These are phyloP conservation scores for Tolypocladium amazonense DNA, from an alignment of 2,329 filamentous ascomycete species.

Conservation along the genomic window DNA sequence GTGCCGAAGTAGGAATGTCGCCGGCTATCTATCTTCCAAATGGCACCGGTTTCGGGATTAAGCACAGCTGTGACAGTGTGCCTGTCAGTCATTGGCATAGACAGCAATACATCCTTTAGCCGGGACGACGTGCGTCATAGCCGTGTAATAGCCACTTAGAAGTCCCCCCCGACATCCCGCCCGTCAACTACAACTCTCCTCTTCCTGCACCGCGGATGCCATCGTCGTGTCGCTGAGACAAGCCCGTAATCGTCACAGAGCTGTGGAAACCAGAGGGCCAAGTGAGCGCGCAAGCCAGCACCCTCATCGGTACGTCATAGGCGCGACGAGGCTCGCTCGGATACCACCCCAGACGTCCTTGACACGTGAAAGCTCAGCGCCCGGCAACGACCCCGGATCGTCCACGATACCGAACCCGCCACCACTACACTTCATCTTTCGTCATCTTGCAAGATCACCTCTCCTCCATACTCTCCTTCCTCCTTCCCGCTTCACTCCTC, in stretches of 20 bases:
- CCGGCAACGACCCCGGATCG: not conserved
- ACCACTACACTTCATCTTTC: not conserved
- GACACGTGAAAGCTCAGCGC: conserved; percentile 21
- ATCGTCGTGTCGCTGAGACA: not conserved
- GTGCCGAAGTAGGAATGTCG: conserved; percentile 15
- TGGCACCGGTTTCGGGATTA: not conserved
- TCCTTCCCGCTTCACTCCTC: not conserved
- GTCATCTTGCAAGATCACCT: not conserved
- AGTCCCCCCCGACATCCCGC: not conserved
- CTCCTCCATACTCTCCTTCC: not conserved
- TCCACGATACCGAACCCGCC: conserved; percentile 4
- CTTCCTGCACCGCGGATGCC: not conserved
- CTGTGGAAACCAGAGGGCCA: too few relatives aligned
- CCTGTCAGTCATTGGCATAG: not conserved
- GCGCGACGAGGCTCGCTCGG: conserved; percentile 1
- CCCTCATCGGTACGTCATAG: not conserved
- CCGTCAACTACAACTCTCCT: not conserved
- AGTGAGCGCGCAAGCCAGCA: not conserved
- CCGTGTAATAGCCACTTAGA: not conserved
- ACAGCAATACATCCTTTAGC: not conserved
- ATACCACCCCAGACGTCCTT: conserved; percentile 7
- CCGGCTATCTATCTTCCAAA: not conserved
- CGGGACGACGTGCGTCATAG: not conserved
- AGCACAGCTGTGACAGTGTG: not conserved
- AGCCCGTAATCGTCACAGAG: not conserved